Base-by-base conservation (phyloP, 768 basidiomycete species). In the Galerina marginata region DNA sequence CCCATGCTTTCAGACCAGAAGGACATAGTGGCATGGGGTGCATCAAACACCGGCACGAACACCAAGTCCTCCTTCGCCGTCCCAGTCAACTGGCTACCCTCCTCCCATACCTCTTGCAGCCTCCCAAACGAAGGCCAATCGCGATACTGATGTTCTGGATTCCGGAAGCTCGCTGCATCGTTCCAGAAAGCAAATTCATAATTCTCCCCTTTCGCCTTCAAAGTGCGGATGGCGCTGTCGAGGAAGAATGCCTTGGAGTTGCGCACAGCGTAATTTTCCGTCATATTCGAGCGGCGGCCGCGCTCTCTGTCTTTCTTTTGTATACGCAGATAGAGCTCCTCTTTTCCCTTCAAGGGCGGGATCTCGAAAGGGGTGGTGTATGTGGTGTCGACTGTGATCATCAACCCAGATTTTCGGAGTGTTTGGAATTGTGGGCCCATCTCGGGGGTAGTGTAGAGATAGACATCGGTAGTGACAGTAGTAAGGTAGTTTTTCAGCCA, bases 171-270 rank as follows among this genome's bases (percentile, higher is more conserved):
- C 12, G 80, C 83, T 4, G 84, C 80, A 61, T 86, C 85, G 25
- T 72, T 79, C 85, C 84, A 87, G 61, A 86, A 86, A 2, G 78
- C 82, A 69, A 83, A 87, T 10, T 83, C 79, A 61, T 83, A 85
- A 9, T 62, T 57, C 61, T 70, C 67, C 2, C 74, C 73, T 14
- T 63, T 46, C 7, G 44, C 56, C 44, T 51, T 54, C 46, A 69
- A 54, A 7, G 71, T 74, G 25, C 63, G 59, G 4, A 81, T 60
- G 2, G 78, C 85, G 48, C 79, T 72, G 40, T 78, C 71, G n/a
- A 87, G 71, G 60, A 83, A 79, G 69, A 78, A 85, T 11, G 83
- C 75, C 64, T 86, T 86, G 1, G 78, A 75, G 56, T 83, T 81
- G 82, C 83, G 80, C 3, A 83, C 72, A 1, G 84, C 83, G 63